A percentile compares a stretch with the other conserved stretches of the same genome.
Evolutionary conservation across 2,329 filamentous ascomycete genomes (phyloP).

Genomic region (Blastomyces percursus): DNA sequence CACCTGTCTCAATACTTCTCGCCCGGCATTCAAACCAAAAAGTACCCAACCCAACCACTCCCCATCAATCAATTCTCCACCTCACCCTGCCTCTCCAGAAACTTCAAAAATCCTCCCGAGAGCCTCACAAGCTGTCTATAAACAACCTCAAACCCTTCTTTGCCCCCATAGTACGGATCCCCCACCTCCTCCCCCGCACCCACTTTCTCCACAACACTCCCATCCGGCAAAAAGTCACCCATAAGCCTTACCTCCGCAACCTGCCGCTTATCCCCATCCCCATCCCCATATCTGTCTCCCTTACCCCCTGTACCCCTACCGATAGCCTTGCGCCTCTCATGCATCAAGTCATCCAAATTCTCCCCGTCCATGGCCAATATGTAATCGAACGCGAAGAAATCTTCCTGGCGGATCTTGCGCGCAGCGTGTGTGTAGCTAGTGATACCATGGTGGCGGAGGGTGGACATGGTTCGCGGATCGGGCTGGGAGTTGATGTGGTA

Average conservation of each 20-base stretch:
- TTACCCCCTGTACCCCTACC: constrained; percentile 15
- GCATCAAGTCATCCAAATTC: constrained; percentile 62
- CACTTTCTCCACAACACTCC: too few species aligned
- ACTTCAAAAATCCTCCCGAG: constrained; percentile 61
- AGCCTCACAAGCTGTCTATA: constrained; percentile 75
- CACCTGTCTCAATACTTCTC: neutral
- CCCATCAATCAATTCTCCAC: neutral
- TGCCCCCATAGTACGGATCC: constrained; percentile 89
- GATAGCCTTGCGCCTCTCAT: constrained; percentile 16
- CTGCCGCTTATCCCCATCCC: constrained; percentile 16
- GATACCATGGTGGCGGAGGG: constrained; percentile 63
- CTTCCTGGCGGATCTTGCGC: constrained; percentile 57
- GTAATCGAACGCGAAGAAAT: constrained; percentile 83
- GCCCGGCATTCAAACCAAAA: neutral
- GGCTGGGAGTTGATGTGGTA: constrained; percentile 72
- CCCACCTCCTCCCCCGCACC: constrained; percentile 37
- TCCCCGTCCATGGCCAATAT: constrained; percentile 87
- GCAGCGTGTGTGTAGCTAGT: constrained; percentile 65
- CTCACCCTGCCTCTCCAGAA: constrained; percentile 34
- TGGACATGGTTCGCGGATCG: constrained; percentile 73
- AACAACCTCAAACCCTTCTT: constrained; percentile 70
- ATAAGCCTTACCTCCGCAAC: too few species aligned
- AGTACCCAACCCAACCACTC: neutral
- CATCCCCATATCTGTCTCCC: constrained; percentile 23
- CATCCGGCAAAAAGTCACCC: too few species aligned